Base-by-base conservation (phyloP, 73 alveolate genomes). In the Paramecium primaurelia region DNA sequence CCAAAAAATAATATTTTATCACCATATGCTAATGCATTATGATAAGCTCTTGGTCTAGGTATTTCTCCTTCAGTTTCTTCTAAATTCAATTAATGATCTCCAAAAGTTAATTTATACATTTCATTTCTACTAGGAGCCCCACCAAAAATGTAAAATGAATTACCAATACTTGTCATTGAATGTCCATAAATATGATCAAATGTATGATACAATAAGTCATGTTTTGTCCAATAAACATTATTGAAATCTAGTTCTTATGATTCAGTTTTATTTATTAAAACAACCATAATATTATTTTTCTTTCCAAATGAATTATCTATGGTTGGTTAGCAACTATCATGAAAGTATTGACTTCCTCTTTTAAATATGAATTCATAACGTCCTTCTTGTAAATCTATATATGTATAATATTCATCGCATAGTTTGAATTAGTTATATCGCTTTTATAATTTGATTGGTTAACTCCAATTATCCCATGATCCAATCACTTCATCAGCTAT, bases 161-260 rank as follows among this genome's bases (percentile, higher is more conserved):
- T 87, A 5, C 95, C 95, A 37, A 92, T 71, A 9, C 69, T 73
- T 14, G 92, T 92, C 95, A 92, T 92, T n/a, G 93, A 3, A 34
- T 92, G 95, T n/a, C 90, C 95, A 54, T 92, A 77, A 2, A 92
- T 88, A 18, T 80, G 91, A 47, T 80, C 91, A 44, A 80, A 80
- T 45, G 49, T 80, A 47, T 42, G 91, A 58, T 58, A 34, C n/a
- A 54, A 54, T 28, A 80, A 58, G 28, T 92, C 92, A 80, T 92
- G 58, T 20, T 80, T 80, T 4, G 47, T 28, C 91, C 91, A 80
- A 40, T 25, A 44, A 22, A 80, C 51, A 47, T 80, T 40, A 42
- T 80, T 49, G 54, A 32, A 80, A 47, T 80, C 73, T 18, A 80
- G n/a, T 47, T 42, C 91, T 47, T 42, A 80, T 8, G 37, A 45